Percentiles rank a stretch among this genome's conserved stretches.
Conservation (phyloP, 306 rosid species). For the Cercis canadensis region DNA sequence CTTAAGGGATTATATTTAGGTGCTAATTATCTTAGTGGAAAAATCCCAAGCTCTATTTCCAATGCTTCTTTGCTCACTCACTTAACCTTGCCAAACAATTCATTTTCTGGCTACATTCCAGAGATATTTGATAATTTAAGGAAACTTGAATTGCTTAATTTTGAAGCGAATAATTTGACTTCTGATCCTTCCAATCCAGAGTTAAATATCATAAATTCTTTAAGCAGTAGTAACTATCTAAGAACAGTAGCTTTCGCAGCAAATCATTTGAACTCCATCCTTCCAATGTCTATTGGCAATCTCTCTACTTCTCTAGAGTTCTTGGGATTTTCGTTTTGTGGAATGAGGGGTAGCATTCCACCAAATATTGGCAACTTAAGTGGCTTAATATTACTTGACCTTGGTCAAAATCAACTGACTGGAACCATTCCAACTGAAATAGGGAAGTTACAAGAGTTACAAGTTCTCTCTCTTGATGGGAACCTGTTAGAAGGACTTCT, state of each 20-base stretch:
- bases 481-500: too few species aligned
- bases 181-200: neutral
- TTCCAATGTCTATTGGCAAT: constrained; percentile 25
- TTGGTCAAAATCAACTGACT: too few species aligned
- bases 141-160: neutral
- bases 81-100: neutral
- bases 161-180: neutral
- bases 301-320: constrained; percentile 12
- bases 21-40: neutral
- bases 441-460: too few species aligned
- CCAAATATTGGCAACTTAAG: neutral
- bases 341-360: constrained; percentile 31
- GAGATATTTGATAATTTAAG: neutral
- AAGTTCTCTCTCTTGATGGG: too few species aligned
- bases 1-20: too few species aligned
- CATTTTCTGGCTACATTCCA: neutral
- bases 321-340: neutral
- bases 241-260: constrained; percentile 2
- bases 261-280: too few species aligned
- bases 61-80: neutral
- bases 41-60: neutral
- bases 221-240: neutral
- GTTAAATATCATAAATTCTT: neutral
- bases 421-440: too few species aligned
- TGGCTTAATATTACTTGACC: too few species aligned